Percentiles rank a stretch among this genome's conserved stretches.
Conservation (phyloP, 148 eudicot species). For the Salicornia ramosissima region DNA sequence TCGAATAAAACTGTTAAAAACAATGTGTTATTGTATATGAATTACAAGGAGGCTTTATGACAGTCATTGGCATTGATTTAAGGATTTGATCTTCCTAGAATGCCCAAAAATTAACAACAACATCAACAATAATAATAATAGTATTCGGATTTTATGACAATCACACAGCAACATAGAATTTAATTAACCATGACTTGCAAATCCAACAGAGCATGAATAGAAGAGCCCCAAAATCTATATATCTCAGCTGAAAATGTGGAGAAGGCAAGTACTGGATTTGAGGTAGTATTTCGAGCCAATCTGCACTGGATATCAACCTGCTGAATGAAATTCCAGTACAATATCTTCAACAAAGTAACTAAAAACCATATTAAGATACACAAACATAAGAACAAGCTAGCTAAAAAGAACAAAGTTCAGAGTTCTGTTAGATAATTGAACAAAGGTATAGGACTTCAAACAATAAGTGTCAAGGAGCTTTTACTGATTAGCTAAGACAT, state of each 20-base stretch:
- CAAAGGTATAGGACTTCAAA: not conserved
- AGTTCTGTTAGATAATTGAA: not conserved
- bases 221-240: not conserved
- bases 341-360: no score
- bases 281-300: not conserved
- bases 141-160: not conserved
- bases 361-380: not conserved
- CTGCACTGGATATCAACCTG: conserved; percentile 4
- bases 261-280: not conserved
- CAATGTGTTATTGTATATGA: no score
- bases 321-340: not conserved
- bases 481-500: no score
- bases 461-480: no score
- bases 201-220: not conserved
- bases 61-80: no score
- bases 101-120: no score
- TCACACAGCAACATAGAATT: not conserved
- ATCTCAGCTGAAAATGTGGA: not conserved
- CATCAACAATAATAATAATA: no score
- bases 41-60: no score
- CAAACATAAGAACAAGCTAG: not conserved
- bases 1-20: no score
- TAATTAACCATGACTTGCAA: not conserved
- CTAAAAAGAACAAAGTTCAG: no score
- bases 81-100: no score